Evolutionary conservation across 495 filamentous ascomycete species (phyloP).

Genomic region (Chaetomium tenue): DNA sequence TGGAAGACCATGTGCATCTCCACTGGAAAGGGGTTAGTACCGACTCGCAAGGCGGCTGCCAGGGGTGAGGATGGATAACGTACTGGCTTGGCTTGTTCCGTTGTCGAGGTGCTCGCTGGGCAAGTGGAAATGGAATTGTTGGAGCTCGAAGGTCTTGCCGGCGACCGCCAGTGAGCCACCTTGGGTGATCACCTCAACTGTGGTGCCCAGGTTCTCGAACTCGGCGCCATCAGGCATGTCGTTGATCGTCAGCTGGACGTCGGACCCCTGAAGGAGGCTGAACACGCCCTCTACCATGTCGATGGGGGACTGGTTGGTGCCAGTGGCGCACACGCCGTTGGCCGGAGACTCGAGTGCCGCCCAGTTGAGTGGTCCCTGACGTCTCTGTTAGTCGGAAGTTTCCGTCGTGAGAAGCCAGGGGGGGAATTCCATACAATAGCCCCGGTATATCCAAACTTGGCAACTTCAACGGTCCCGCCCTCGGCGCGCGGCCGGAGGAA

Average conservation of each 20-base stretch:
- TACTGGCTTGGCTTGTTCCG: constrained; percentile 44
- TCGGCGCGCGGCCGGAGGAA: constrained; percentile 40
- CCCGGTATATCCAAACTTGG: constrained; percentile 53
- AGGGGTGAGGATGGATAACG: constrained; percentile 15
- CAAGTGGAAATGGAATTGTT: constrained; percentile 71
- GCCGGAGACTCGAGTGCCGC: constrained; percentile 45
- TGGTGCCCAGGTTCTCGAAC: constrained; percentile 61
- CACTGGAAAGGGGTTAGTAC: constrained; percentile 40
- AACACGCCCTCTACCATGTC: constrained; percentile 47
- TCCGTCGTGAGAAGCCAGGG: too few species aligned
- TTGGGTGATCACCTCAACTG: constrained; percentile 53
- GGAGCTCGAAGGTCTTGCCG: constrained; percentile 50
- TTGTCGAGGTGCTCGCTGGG: constrained; percentile 64
- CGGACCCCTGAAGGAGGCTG: constrained; percentile 41
- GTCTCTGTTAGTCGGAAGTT: not conserved
- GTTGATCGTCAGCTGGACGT: constrained; percentile 37
- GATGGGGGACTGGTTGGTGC: constrained; percentile 63
- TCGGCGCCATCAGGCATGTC: constrained; percentile 43
- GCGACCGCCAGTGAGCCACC: constrained; percentile 44
- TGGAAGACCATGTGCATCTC: constrained; percentile 68
- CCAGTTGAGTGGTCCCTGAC: constrained; percentile 59
- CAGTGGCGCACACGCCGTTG: constrained; percentile 52
- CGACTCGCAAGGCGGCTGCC: constrained; percentile 14
- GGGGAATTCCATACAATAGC: constrained; percentile 31
- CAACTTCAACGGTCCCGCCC: constrained; percentile 33